These are phyloP conservation scores for Apophysomyces elegans DNA, from an alignment of 371 early-diverging fungal genomes.

Conservation along the genomic window DNA sequence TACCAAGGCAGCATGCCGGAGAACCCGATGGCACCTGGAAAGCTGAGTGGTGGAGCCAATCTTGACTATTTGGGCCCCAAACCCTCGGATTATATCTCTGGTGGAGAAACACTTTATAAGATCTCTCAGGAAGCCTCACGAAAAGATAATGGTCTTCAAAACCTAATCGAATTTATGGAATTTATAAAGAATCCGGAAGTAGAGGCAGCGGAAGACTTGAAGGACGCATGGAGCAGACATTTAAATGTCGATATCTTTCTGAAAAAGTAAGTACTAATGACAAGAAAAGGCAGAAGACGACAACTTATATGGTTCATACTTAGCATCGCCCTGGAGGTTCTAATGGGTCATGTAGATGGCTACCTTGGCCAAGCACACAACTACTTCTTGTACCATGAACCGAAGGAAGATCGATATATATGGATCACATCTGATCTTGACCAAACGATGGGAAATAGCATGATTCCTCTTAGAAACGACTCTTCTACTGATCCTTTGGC, in stretches of 20 bases:
- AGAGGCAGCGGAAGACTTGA: conserved; percentile 14
- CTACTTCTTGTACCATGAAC: conserved; percentile 40
- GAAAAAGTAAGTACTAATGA: conserved; percentile 32
- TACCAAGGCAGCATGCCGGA: conserved; percentile 41
- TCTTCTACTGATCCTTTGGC: not conserved
- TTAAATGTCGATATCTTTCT: conserved; percentile 52
- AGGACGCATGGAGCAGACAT: conserved; percentile 35
- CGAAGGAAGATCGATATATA: conserved; percentile 18
- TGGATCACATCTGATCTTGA: conserved; percentile 46
- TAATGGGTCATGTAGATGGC: conserved; percentile 43
- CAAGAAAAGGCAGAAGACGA: not conserved
- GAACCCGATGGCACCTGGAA: conserved; percentile 29
- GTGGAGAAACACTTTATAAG: conserved; percentile 21
- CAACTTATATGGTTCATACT: not conserved
- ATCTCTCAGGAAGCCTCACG: conserved; percentile 22
- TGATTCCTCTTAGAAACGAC: conserved; percentile 14
- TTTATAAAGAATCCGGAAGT: conserved; percentile 38
- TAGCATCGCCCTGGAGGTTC: conserved; percentile 35
- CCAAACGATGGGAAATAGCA: conserved; percentile 40
- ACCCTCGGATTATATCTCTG: conserved; percentile 17
- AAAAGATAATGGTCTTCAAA: conserved; percentile 28
- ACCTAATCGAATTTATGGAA: conserved; percentile 41
- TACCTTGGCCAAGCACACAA: conserved; percentile 46
- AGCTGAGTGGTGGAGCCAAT: conserved; percentile 32
- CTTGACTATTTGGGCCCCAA: conserved; percentile 28